Base-by-base conservation (phyloP, 176 grass and related monocot genomes). In the Carex myosuroides region DNA sequence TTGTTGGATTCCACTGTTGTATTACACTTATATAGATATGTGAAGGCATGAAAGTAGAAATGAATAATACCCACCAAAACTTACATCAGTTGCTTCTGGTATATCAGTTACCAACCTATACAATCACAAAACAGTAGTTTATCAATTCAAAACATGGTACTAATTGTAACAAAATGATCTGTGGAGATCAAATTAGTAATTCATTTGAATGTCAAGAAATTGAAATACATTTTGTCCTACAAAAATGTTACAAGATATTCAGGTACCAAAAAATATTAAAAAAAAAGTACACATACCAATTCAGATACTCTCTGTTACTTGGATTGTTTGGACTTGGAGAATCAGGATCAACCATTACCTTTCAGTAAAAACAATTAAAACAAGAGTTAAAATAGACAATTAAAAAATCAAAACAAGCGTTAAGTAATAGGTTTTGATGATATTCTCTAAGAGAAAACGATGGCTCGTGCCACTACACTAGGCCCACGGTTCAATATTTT, bases 301-400 rank as follows among this genome's bases (percentile, higher is more conserved):
- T 91, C 41, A 99, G 83, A 86, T 95, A 90, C 90, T 99, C 96
- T 81, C 91, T 90, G 87, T 95, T 80, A 67, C 86, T 92, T 90
- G 96, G 96, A 90, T 95, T 99, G 89, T 93, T 99, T 64, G 96
- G 96, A 84, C 96, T 99, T 85, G 96, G 96, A 53, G 96, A 88
- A 88, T 99, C 96, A 66, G 96, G 96, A 84, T 99, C 96, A 81
- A 99, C 93, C 96, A 95, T 95, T 77, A 95, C 93, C 96, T 29
- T 29, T 29, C 29, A 29, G 29, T 29, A 29, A 29, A 29, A 29
- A 29, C 29, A 29, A 29, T 29, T 29, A 29, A 29, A 29, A 29
- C 29, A 29, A 29, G 29, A 29, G 29, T 29, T 29, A 29, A 29
- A 29, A 29, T 29, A 29, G 29, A 1, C 29, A 29, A 29, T 29